Conservation (phyloP, 305 asterid species). For the Ruellia speciosa region DNA sequence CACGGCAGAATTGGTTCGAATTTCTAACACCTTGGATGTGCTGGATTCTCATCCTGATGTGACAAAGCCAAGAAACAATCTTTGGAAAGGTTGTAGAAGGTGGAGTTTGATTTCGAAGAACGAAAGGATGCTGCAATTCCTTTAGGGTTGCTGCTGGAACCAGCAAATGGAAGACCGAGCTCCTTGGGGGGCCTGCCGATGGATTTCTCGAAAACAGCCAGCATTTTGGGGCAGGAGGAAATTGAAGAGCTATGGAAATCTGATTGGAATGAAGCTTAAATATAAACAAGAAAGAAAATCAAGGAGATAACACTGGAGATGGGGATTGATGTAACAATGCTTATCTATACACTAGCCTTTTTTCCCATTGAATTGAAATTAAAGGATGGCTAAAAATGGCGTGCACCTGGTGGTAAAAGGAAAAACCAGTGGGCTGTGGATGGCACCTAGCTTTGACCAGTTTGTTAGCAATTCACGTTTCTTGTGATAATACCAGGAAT, state of each 20-base stretch:
- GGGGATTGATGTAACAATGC: conserved; percentile 11
- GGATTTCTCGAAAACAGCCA: conserved; percentile 49
- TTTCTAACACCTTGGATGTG: conserved; percentile 41
- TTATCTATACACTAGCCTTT: conserved; percentile 16
- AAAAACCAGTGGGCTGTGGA: neutral
- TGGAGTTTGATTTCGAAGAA: conserved; percentile 46
- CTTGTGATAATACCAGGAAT: conserved; percentile 12
- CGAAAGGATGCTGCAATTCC: conserved; percentile 42
- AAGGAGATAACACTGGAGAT: conserved; percentile 10
- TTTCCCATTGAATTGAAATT: conserved; percentile 1
- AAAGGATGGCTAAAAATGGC: conserved; percentile 16
- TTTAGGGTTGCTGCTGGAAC: conserved; percentile 28
- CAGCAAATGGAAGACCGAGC: conserved; percentile 28
- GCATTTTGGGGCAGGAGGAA: conserved; percentile 28
- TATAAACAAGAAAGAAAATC: neutral
- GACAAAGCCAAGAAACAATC: conserved; percentile 60
- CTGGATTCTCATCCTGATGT: conserved; percentile 41
- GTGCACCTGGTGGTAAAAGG: conserved; percentile 6
- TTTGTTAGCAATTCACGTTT: neutral
- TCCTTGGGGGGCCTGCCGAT: conserved; percentile 45
- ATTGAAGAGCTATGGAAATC: neutral
- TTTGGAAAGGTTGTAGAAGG: conserved; percentile 45
- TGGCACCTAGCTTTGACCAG: neutral
- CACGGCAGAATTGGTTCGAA: neutral
- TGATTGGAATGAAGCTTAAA: neutral